Conservation (phyloP, 2,329 filamentous ascomycete genomes). For the Gliomastix tumulicola region DNA sequence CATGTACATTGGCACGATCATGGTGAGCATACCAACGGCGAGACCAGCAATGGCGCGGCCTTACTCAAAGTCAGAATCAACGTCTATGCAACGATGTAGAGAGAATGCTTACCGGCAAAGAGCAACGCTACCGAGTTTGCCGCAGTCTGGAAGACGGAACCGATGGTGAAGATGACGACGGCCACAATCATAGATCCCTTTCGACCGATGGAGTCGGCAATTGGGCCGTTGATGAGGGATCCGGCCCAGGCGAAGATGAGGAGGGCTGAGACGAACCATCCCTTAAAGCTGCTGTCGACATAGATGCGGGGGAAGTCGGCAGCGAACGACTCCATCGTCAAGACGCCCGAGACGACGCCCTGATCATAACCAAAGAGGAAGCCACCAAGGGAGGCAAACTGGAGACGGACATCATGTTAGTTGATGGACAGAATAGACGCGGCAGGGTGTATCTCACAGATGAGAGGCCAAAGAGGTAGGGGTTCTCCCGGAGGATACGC, state of each 20-base stretch:
- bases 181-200: slow-evolving; percentile 26
- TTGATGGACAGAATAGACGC: too few species aligned
- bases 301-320: slow-evolving; percentile 31
- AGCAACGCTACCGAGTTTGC: slow-evolving; percentile 30
- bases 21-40: slow-evolving; percentile 30
- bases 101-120: too few species aligned
- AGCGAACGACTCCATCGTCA: slow-evolving; percentile 17
- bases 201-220: slow-evolving; percentile 24
- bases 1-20: slow-evolving; percentile 35
- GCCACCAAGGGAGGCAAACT: slow-evolving; percentile 25
- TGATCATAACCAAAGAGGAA: slow-evolving; percentile 33
- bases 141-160: slow-evolving; percentile 34
- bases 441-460: too few species aligned
- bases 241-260: slow-evolving; percentile 41
- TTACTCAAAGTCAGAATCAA: too few species aligned
- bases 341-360: slow-evolving; percentile 29
- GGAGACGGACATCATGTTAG: too few species aligned
- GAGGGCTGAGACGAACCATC: slow-evolving; percentile 45
- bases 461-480: slow-evolving; percentile 35
- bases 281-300: slow-evolving; percentile 36
- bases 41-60: slow-evolving; percentile 35
- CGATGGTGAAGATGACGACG: slow-evolving; percentile 28
- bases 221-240: slow-evolving; percentile 32
- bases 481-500: slow-evolving; percentile 25
- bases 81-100: too few species aligned